Evolutionary conservation across 75 land plant species (phyloP).

Genomic region (Picea sitchensis): DNA sequence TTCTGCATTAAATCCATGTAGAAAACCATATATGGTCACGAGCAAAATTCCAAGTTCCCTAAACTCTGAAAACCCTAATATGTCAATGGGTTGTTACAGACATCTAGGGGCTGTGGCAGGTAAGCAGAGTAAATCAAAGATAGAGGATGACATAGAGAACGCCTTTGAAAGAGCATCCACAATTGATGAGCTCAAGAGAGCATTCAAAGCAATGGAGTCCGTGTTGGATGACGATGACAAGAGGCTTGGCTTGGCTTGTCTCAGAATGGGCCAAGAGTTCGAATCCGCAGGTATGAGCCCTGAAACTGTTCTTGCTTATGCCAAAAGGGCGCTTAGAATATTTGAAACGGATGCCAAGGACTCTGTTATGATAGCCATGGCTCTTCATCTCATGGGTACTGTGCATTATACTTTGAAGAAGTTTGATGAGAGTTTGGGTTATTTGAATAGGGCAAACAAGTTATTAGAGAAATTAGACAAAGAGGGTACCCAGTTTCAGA

Average conservation of each 20-base stretch:
- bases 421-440: slow-evolving; percentile 52
- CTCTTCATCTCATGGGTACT: slow-evolving; percentile 65
- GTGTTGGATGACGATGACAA: slow-evolving; percentile 30
- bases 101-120: background rate
- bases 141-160: no score
- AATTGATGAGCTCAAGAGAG: slow-evolving; percentile 28
- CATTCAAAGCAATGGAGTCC: slow-evolving; percentile 40
- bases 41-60: background rate
- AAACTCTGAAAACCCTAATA: background rate
- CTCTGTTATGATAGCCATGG: slow-evolving; percentile 52
- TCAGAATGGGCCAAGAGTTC: slow-evolving; percentile 58
- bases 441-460: slow-evolving; percentile 54
- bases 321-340: slow-evolving; percentile 45
- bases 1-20: background rate
- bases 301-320: slow-evolving; percentile 41
- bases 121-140: no score
- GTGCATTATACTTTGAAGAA: slow-evolving; percentile 36
- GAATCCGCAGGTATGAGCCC: slow-evolving; percentile 53
- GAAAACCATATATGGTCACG: background rate
- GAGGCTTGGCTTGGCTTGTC: slow-evolving; percentile 50
- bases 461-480: slow-evolving; percentile 30
- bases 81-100: background rate
- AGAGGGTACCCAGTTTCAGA: slow-evolving; percentile 17
- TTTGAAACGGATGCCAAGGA: slow-evolving; percentile 26
- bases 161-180: slow-evolving; percentile 46